Base-by-base conservation (phyloP, 441 rosid species). In the Daphne laureola region DNA sequence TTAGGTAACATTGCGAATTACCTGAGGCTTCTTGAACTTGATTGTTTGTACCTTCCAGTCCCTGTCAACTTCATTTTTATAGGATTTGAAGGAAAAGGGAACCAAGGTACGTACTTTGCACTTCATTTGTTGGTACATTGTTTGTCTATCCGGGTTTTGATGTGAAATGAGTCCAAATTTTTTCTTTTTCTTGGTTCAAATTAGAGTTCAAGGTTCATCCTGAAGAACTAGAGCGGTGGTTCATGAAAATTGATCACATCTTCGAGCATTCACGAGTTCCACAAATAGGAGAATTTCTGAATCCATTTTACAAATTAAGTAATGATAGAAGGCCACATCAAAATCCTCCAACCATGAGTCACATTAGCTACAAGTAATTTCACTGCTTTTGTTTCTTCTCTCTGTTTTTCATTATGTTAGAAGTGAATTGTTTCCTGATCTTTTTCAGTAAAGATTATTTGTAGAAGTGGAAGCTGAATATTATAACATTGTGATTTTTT, bases 141-240 rank as follows among this genome's bases (percentile, higher is more conserved):
- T 40, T 36, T 43, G 48, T 31, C 43, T 47, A 4, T 55, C 60
- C 43, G n/a, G 43, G 35, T 49, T 31, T 36, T 59, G 17, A 47
- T 53, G 23, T 52, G 51, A 8, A 31, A 31, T 31, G 11, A 31
- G 38, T 31, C 9, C 8, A 6, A 9, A 31, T 5, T 5, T 31
- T 5, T 31, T 31, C 11, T 8, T 31, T 1, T 31, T 31, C 9
- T 44, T 69, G 36, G 46, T 16, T 49, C 42, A 56, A 46, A 54
- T 51, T 45, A 94, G 99, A 84, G 11, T 90, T 94, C 72, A 82
- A 79, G 72, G 95, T 94, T 46, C 82, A 66, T 61, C 78, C 81
- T 0, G 92, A 90, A 68, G 99, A 94, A 76, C 83, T 94, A 17
- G 95, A 87, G 81, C 96, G 85, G 49, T 94, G 99, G 99, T 94